phyloP scores from a whole-genome alignment of 2,329 filamentous ascomycete genomes.

The Arachnomyces sp. region DNA sequence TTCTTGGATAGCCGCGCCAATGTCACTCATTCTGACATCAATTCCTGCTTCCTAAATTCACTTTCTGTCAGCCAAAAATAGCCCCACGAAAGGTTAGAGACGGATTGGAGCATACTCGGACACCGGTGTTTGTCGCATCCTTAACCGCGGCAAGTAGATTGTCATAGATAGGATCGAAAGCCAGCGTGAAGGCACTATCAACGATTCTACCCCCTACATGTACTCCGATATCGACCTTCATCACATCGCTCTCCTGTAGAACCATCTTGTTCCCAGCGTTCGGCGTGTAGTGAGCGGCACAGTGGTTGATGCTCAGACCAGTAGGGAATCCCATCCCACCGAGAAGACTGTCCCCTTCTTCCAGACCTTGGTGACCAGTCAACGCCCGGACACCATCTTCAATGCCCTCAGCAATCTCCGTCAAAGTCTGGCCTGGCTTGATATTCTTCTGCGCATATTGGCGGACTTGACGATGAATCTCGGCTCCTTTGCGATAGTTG shows the following conservation, averaged over 20 bases:
- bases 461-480: slow-evolving; percentile 80
- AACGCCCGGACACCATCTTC: slow-evolving; percentile 72
- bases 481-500: slow-evolving; percentile 78
- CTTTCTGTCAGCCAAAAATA: neutral
- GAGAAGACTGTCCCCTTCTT: slow-evolving; percentile 69
- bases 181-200: slow-evolving; percentile 63
- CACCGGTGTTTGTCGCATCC: slow-evolving; percentile 65
- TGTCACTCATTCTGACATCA: slow-evolving; percentile 79
- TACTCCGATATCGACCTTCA: slow-evolving; percentile 67
- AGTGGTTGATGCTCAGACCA: slow-evolving; percentile 75
- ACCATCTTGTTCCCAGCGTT: slow-evolving; percentile 78
- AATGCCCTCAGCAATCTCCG: slow-evolving; percentile 79
- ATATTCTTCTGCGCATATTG: slow-evolving; percentile 75
- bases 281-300: slow-evolving; percentile 78
- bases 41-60: slow-evolving; percentile 70
- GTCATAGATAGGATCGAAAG: slow-evolving; percentile 62
- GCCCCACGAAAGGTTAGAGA: neutral
- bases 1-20: slow-evolving; percentile 78
- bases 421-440: slow-evolving; percentile 71
- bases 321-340: slow-evolving; percentile 84
- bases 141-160: slow-evolving; percentile 59
- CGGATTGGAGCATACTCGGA: slow-evolving; percentile 45
- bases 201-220: slow-evolving; percentile 65
- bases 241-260: slow-evolving; percentile 58
- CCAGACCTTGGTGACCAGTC: slow-evolving; percentile 66